These are phyloP conservation scores for Penicillium vulpinum DNA, from an alignment of 2,329 filamentous ascomycete species.

Conservation along the genomic window DNA sequence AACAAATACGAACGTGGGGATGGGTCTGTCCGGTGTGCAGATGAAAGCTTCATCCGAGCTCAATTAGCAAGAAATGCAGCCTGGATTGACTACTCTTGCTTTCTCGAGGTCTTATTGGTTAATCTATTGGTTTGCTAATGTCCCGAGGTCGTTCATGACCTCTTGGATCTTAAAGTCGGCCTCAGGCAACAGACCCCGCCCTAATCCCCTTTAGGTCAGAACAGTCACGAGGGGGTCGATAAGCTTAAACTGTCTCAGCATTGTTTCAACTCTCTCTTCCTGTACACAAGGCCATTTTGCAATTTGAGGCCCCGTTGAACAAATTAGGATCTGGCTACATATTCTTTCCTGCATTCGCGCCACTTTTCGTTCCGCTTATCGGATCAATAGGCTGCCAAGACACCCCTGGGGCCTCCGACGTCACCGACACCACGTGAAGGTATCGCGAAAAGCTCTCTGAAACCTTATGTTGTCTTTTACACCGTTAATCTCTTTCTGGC, in stretches of 20 bases:
- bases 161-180: background rate
- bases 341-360: background rate
- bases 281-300: background rate
- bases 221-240: conserved; percentile 15
- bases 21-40: conserved; percentile 18
- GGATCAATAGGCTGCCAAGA: conserved; percentile 16
- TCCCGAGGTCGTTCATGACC: background rate
- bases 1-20: conserved; percentile 16
- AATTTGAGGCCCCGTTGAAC: background rate
- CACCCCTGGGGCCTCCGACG: conserved; percentile 20
- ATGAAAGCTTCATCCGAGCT: conserved; percentile 20
- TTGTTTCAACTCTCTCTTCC: background rate
- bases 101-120: background rate
- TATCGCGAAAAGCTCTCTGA: conserved; percentile 7
- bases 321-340: background rate
- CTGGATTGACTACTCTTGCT: conserved; percentile 4
- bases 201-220: conserved; percentile 17
- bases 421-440: conserved; percentile 18
- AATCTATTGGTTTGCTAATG: background rate
- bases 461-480: background rate
- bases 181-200: conserved; percentile 15
- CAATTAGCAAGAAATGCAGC: conserved; percentile 9
- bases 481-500: background rate
- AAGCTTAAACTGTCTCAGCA: conserved; percentile 6
- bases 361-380: conserved; percentile 7